Evolutionary conservation across 2,329 filamentous ascomycete species (phyloP).

Genomic region (Penicillium rolfsii): DNA sequence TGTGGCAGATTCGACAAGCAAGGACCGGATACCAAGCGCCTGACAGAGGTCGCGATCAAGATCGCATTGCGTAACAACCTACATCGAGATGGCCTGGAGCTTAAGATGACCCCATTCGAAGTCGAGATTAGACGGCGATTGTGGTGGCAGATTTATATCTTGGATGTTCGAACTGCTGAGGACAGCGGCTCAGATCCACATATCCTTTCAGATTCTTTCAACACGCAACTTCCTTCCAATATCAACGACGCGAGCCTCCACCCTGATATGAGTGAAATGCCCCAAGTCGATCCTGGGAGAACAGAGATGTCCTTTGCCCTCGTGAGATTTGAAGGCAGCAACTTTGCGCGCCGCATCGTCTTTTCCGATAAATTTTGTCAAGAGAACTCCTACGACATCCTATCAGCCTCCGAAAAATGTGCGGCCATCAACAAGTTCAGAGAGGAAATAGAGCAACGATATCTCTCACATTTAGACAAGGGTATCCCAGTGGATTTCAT

Average conservation of each 20-base stretch:
- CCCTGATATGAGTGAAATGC: not conserved
- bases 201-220: not conserved
- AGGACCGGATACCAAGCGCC: not conserved
- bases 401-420: not conserved
- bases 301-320: constrained; percentile 4
- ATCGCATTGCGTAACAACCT: not conserved
- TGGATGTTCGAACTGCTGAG: constrained; percentile 26
- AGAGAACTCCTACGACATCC: not conserved
- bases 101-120: constrained; percentile 21
- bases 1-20: not conserved
- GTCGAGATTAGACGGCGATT: constrained; percentile 21
- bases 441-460: constrained; percentile 7
- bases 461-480: constrained; percentile 23
- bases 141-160: constrained; percentile 31
- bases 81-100: constrained; percentile 23
- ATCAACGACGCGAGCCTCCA: not conserved
- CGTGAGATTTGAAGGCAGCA: not conserved
- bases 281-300: not conserved
- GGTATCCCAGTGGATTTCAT: constrained; percentile 22
- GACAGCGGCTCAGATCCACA: constrained; percentile 8
- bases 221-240: not conserved
- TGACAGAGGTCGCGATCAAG: not conserved
- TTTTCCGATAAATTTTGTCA: not conserved
- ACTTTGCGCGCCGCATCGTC: not conserved
- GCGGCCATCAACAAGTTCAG: not conserved